Conservation (phyloP, 2,329 filamentous ascomycete species). For the Chaetomiaceae sp. region DNA sequence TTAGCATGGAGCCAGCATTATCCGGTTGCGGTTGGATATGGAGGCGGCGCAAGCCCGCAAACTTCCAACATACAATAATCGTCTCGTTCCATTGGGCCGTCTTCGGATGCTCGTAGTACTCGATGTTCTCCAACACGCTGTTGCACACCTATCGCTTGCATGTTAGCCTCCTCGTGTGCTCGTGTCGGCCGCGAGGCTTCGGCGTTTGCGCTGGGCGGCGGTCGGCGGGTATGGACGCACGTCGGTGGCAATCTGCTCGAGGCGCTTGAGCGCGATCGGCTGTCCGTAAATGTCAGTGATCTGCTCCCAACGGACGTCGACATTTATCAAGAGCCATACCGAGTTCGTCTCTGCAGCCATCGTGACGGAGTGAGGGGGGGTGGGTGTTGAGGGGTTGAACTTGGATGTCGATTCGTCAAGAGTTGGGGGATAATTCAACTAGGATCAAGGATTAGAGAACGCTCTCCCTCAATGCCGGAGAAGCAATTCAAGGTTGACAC, state of each 20-base stretch:
- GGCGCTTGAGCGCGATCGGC: constrained; percentile 70
- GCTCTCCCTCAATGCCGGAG: not conserved
- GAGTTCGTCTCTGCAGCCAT: constrained; percentile 26
- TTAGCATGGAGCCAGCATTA: not conserved
- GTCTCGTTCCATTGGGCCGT: constrained; percentile 84
- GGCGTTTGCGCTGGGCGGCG: constrained; percentile 1
- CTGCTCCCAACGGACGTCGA: not conserved
- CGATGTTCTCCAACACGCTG: constrained; percentile 64
- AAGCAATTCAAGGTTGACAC: no score
- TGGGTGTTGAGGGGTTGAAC: not conserved
- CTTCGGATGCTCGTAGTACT: constrained; percentile 81
- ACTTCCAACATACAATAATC: constrained; percentile 73
- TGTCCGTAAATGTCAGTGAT: constrained; percentile 33
- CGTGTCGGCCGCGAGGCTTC: not conserved
- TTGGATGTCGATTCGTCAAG: not conserved
- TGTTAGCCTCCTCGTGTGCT: constrained; percentile 1
- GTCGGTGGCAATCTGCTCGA: constrained; percentile 82
- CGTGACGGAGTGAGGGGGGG: not conserved
- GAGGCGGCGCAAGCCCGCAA: no score
- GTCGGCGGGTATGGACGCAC: constrained; percentile 46
- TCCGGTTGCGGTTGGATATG: no score
- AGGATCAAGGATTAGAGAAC: no score
- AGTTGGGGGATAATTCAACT: not conserved
- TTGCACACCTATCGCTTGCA: constrained; percentile 65
- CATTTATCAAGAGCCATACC: constrained; percentile 10